Evolutionary conservation across 805 yeast species (phyloP).

Genomic region (Pichia pseudocactophila): DNA sequence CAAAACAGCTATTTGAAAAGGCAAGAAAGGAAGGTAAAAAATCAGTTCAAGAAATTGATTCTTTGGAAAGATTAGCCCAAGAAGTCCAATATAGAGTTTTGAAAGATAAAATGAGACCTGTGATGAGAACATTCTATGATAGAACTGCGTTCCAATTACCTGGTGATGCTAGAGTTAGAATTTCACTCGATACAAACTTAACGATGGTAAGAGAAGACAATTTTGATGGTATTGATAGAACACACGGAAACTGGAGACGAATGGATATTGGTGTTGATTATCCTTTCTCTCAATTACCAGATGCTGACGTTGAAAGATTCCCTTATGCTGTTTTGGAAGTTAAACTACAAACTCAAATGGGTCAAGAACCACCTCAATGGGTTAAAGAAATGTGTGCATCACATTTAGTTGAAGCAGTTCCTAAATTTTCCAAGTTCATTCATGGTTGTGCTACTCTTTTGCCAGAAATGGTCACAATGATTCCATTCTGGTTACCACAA

Average conservation of each 20-base stretch:
- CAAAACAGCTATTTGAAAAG: conserved; percentile 83
- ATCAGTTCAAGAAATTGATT: conserved; percentile 77
- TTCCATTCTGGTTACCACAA: conserved; percentile 97
- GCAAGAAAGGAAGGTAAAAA: conserved; percentile 90
- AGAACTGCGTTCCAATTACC: conserved; percentile 99
- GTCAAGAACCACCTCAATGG: conserved; percentile 99
- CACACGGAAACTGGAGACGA: conserved; percentile 94
- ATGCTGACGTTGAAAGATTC: conserved; percentile 80
- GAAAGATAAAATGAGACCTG: conserved; percentile 82
- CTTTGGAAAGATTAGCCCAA: conserved; percentile 81
- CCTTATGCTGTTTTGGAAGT: conserved; percentile 98
- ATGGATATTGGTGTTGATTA: conserved; percentile 97
- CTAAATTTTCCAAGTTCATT: conserved; percentile 93
- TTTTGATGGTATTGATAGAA: conserved; percentile 87
- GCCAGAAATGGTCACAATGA: conserved; percentile 71
- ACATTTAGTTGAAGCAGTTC: conserved; percentile 96
- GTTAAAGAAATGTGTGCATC: conserved; percentile 84
- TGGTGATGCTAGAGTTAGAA: conserved; percentile 98
- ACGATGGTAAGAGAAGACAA: conserved; percentile 97
- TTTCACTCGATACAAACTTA: conserved; percentile 92
- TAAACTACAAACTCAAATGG: conserved; percentile 92
- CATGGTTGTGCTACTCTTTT: conserved; percentile 93
- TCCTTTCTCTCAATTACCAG: conserved; percentile 84
- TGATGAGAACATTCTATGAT: conserved; percentile 90
- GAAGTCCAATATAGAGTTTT: conserved; percentile 89